Percentiles rank a stretch among this genome's conserved stretches.
phyloP scores from a whole-genome alignment of 176 grass and related monocot genomes.

The Rhynchospora tenuis region DNA sequence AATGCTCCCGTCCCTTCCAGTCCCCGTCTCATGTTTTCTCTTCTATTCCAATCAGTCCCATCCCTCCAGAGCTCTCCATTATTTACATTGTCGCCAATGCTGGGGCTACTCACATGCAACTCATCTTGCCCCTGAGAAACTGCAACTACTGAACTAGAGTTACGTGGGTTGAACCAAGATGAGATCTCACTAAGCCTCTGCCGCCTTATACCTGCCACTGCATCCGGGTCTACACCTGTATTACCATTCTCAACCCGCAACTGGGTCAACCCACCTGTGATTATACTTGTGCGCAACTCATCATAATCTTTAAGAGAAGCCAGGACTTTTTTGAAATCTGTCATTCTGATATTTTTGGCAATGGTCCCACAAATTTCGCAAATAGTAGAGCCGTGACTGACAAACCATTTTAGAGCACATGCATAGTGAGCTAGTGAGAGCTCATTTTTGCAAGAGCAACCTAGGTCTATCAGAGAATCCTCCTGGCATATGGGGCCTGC shows the following conservation, averaged over 20 bases:
- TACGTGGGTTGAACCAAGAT: conserved; percentile 79
- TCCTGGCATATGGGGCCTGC: conserved; percentile 49
- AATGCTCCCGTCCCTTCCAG: conserved; percentile 60
- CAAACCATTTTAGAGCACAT: conserved; percentile 91
- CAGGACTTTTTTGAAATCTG: conserved; percentile 76
- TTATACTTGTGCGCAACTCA: conserved; percentile 60
- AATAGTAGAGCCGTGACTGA: conserved; percentile 70
- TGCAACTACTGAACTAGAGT: conserved; percentile 28
- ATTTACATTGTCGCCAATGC: conserved; percentile 37
- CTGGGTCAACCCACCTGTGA: conserved; percentile 48
- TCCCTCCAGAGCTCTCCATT: conserved; percentile 23
- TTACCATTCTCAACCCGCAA: conserved; percentile 24
- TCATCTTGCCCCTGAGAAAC: conserved; percentile 43
- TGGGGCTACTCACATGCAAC: conserved; percentile 35
- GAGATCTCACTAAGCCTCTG: conserved; percentile 80
- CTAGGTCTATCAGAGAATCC: conserved; percentile 53
- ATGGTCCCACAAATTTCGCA: conserved; percentile 77
- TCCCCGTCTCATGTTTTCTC: conserved; percentile 33
- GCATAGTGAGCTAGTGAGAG: conserved; percentile 75
- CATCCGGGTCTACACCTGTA: conserved; percentile 56
- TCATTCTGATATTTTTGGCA: conserved; percentile 49
- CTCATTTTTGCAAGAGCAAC: conserved; percentile 93
- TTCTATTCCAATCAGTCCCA: conserved; percentile 21
- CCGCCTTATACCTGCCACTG: conserved; percentile 69
- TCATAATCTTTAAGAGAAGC: conserved; percentile 77